Evolutionary conservation across 495 filamentous ascomycete species (phyloP).

Genomic region (Thozetella sp.): DNA sequence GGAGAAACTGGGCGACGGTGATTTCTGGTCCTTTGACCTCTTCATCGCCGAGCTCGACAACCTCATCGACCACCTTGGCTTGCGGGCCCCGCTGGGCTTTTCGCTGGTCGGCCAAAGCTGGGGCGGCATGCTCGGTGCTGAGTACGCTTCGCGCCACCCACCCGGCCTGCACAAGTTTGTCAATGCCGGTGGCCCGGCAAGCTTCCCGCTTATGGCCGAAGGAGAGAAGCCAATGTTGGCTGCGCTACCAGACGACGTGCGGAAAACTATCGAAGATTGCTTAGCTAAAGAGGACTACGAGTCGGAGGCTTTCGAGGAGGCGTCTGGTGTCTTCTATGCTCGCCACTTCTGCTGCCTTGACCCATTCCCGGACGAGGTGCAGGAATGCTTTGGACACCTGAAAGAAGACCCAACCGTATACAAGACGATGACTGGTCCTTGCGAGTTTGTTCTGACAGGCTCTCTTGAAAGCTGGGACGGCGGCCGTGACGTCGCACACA

Average conservation of each 20-base stretch:
- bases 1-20: conserved; percentile 38
- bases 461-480: conserved; percentile 45
- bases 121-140: conserved; percentile 51
- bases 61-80: conserved; percentile 37
- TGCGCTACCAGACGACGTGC: background rate
- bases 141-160: conserved; percentile 17
- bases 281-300: background rate
- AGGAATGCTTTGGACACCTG: too few species aligned
- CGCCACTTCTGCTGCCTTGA: conserved; percentile 42
- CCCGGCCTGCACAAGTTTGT: background rate
- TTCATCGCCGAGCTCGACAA: conserved; percentile 53
- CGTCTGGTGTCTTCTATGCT: conserved; percentile 37
- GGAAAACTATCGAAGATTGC: background rate
- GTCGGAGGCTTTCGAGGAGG: conserved; percentile 36
- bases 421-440: conserved; percentile 52
- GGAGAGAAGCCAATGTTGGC: background rate
- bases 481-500: conserved; percentile 27
- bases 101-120: conserved; percentile 49
- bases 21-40: conserved; percentile 49
- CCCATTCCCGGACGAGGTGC: too few species aligned
- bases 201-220: background rate
- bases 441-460: conserved; percentile 46
- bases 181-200: conserved; percentile 8
- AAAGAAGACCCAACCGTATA: too few species aligned
- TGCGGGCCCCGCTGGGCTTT: conserved; percentile 28